phyloP scores from a whole-genome alignment of 495 filamentous ascomycete species.

The Aspergillus bridgeri region DNA sequence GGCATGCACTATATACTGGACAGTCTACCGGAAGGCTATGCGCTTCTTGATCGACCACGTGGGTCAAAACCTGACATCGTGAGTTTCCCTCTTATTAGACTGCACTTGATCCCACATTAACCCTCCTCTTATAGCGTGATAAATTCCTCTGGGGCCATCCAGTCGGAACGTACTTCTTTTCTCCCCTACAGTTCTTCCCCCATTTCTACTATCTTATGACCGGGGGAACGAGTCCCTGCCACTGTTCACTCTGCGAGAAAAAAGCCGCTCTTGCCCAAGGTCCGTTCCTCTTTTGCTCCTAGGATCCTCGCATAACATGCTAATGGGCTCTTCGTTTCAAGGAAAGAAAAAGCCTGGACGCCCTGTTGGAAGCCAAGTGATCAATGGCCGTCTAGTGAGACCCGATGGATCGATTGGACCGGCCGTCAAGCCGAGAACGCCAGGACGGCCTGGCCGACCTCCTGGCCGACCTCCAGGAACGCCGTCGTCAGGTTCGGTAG shows the following conservation, averaged over 20 bases:
- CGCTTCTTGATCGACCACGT: conserved; percentile 44
- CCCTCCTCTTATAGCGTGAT: conserved; percentile 36
- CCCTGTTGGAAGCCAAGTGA: conserved; percentile 4
- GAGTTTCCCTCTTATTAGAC: conserved; percentile 13
- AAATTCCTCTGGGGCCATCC: conserved; percentile 56
- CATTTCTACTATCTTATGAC: conserved; percentile 59
- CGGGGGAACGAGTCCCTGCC: conserved; percentile 30
- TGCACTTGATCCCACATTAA: conserved; percentile 6
- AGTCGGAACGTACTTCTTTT: conserved; percentile 46
- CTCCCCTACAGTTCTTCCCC: conserved; percentile 50
- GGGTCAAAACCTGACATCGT: conserved; percentile 33
- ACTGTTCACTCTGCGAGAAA: conserved; percentile 37
- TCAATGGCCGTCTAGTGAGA: neutral
- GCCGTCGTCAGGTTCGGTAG: no score
- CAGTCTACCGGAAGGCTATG: conserved; percentile 53
- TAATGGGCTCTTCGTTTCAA: neutral
- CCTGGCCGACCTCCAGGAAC: conserved; percentile 19
- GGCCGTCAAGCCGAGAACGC: neutral
- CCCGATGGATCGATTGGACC: neutral
- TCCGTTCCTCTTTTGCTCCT: neutral
- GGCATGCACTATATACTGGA: conserved; percentile 50
- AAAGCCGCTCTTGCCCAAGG: conserved; percentile 15
- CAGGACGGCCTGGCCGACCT: conserved; percentile 14
- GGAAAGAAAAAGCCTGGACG: conserved; percentile 23
- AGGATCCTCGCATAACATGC: neutral